A percentile compares a stretch with the other conserved stretches of the same genome.
phyloP scores from a whole-genome alignment of 2,329 filamentous ascomycete genomes.

The Aspergillus fischeri region DNA sequence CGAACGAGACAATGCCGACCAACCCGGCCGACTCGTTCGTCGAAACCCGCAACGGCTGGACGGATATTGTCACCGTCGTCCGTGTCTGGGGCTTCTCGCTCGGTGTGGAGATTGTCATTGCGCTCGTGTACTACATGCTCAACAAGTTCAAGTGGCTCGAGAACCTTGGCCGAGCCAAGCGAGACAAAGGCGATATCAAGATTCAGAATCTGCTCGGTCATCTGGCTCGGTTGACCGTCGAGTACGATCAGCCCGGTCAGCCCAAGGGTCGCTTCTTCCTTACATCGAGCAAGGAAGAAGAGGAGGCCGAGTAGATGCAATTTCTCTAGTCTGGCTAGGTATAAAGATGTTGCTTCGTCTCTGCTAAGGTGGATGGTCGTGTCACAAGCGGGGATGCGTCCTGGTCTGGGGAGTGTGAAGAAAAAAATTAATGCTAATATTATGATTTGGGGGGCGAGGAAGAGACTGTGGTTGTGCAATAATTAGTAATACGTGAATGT shows the following conservation, averaged over 20 bases:
- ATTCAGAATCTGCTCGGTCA: constrained; percentile 50
- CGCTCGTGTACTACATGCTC: constrained; percentile 47
- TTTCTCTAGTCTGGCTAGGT: not conserved
- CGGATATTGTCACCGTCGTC: constrained; percentile 54
- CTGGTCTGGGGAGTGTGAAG: not conserved
- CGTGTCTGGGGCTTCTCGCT: constrained; percentile 50
- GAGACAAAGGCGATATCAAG: constrained; percentile 46
- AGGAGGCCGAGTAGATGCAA: constrained; percentile 36
- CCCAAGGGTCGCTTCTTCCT: constrained; percentile 41
- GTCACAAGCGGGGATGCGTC: not conserved
- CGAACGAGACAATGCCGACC: constrained; percentile 45
- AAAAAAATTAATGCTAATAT: not conserved
- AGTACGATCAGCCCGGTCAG: constrained; percentile 47
- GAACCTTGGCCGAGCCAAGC: constrained; percentile 46
- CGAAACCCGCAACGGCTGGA: constrained; percentile 50
- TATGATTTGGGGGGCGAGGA: not conserved
- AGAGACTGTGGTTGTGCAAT: not conserved
- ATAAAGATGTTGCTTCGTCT: not conserved
- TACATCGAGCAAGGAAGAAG: constrained; percentile 42
- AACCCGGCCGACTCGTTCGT: constrained; percentile 22
- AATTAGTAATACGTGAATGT: not conserved
- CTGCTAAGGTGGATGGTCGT: not conserved
- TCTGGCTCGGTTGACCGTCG: constrained; percentile 45
- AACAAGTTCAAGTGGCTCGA: constrained; percentile 44
- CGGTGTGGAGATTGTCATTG: constrained; percentile 49